Evolutionary conservation across 2,329 filamentous ascomycete species (phyloP).

Genomic region (Plenodomus lindquistii): DNA sequence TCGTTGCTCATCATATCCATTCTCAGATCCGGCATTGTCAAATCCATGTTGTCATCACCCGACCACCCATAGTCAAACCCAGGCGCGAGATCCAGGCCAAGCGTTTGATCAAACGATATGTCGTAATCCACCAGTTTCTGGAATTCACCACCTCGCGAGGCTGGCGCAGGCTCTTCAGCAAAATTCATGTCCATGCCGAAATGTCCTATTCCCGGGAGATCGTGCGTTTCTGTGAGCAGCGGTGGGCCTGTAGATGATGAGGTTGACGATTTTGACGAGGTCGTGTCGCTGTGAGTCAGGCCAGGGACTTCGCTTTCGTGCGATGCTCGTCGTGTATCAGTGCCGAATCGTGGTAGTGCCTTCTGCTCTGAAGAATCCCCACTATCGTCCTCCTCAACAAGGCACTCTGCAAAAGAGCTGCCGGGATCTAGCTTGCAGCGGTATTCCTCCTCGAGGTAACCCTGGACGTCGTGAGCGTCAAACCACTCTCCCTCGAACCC

Average conservation of each 20-base stretch:
- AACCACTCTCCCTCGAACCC: constrained; percentile 77
- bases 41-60: constrained; percentile 9
- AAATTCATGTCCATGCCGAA: constrained; percentile 25
- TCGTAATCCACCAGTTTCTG: constrained; percentile 20
- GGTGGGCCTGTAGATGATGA: constrained; percentile 1
- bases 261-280: not conserved
- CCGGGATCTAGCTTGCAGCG: constrained; percentile 66
- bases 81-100: constrained; percentile 41
- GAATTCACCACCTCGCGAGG: constrained; percentile 5
- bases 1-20: constrained; percentile 22
- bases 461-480: constrained; percentile 75
- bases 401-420: constrained; percentile 62
- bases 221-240: constrained; percentile 4
- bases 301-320: constrained; percentile 4
- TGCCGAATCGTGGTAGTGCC: not conserved
- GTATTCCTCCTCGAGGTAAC: constrained; percentile 65
- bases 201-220: constrained; percentile 6
- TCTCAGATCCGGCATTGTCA: constrained; percentile 16
- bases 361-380: constrained; percentile 1
- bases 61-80: constrained; percentile 25
- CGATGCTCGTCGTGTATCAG: not conserved
- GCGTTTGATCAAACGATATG: constrained; percentile 32
- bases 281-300: constrained; percentile 4
- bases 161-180: not conserved
- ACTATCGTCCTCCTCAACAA: constrained; percentile 31